These are phyloP conservation scores for Diaporthe eres DNA, from an alignment of 2,329 filamentous ascomycete genomes.

Conservation along the genomic window DNA sequence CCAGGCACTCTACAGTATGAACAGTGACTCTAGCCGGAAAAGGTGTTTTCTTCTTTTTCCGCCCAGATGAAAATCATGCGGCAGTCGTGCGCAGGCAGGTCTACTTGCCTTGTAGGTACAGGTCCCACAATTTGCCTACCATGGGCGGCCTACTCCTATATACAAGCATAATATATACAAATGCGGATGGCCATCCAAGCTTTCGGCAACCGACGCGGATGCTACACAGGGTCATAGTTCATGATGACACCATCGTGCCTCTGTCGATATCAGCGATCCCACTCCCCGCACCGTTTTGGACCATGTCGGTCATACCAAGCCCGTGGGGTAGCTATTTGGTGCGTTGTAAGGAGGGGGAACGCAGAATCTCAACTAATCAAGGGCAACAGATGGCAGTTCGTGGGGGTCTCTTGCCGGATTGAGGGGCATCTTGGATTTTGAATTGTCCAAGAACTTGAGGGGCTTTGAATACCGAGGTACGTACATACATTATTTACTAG, in stretches of 20 bases:
- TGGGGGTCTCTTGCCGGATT: neutral
- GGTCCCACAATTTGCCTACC: neutral
- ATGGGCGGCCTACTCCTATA: too few species aligned
- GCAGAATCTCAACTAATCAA: neutral
- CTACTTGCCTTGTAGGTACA: neutral
- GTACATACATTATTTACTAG: neutral
- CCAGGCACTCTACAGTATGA: neutral
- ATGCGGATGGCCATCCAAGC: neutral
- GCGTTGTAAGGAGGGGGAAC: neutral
- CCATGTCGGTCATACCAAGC: constrained; percentile 1
- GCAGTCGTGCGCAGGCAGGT: neutral
- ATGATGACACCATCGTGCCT: constrained; percentile 7
- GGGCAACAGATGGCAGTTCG: neutral
- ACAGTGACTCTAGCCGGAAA: too few species aligned
- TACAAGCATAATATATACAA: neutral
- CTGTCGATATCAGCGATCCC: constrained; percentile 7
- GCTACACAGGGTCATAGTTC: neutral
- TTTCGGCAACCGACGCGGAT: neutral
- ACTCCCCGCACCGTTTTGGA: constrained; percentile 16
- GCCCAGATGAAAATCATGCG: neutral
- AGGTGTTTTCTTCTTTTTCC: too few species aligned
- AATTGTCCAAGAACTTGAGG: neutral
- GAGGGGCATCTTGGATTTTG: too few species aligned
- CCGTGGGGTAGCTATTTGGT: neutral
- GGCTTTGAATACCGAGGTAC: neutral